Base-by-base conservation (phyloP, 2,329 filamentous ascomycete species). In the Leptographium wingfieldii region DNA sequence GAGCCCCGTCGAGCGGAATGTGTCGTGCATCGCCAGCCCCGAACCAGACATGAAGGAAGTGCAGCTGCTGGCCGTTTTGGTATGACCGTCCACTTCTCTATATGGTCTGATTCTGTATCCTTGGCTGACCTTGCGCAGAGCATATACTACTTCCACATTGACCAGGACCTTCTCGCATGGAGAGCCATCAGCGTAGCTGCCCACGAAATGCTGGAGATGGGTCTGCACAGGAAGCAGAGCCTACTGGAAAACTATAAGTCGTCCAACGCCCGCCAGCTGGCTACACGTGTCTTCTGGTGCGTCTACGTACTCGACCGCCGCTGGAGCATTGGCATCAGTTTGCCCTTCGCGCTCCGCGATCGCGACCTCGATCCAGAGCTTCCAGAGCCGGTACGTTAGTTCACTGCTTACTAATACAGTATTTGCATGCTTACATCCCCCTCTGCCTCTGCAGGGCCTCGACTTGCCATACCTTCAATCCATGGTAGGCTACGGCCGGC, bases 91-190 rank as follows among this genome's bases (percentile, higher is more conserved):
- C 31, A 1, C 25, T 38, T 27, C 9, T 9, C 33, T 35, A 10
- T 2, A 35, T 9, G 33, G 33, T 35, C 33, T 2, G 33, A 35
- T 5, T 35, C 27, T 51, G 27, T 2, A 6, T 14, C 25, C 9
- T 5, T 19, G 3, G 25, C 22, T 31, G 5, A 48, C 27, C 3
- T 22, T 3, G 27, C 48, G 16, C 19, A 35, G 59, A 61, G 59
- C 33, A 73, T 73, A 2, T 75, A 74, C 61, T 72, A 74, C 63
- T 75, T 75, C 43, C 71, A 79, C 61, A 71, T 71, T 12, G 78
- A 78, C 56, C 75, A 80, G 33, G 78, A 80, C 58, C 69, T 79
- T 1, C 70, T 79, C 0, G 73, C 77, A 0, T 79, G 77, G 76
- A 72, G 77, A 0, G 68, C 74, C 1, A 79, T 77, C 49, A 74